phyloP scores from a whole-genome alignment of 192 early-diverging fungal genomes.

The Piromyces finnis region DNA sequence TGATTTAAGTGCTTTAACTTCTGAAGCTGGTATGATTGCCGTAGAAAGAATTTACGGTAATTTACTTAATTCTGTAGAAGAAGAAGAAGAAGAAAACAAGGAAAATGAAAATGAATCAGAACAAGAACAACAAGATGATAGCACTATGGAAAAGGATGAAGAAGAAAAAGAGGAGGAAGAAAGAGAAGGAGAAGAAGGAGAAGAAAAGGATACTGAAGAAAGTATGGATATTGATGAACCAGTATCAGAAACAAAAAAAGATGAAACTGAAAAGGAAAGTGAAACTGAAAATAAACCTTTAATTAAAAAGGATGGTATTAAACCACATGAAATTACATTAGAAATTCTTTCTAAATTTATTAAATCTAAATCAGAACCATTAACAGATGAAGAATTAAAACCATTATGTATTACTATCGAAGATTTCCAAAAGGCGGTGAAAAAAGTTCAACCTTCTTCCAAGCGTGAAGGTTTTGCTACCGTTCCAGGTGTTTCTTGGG shows the following conservation, averaged over 20 bases:
- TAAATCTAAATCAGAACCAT: constrained; percentile 40
- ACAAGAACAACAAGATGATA: background rate
- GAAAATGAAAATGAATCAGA: background rate
- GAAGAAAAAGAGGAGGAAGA: constrained; percentile 12
- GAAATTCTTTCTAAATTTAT: constrained; percentile 48
- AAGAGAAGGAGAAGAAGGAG: background rate
- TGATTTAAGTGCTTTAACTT: constrained; percentile 78
- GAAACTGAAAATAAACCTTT: background rate
- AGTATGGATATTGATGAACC: background rate
- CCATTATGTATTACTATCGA: constrained; percentile 60
- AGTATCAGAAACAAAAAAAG: constrained; percentile 1
- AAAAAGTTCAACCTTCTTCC: constrained; percentile 85
- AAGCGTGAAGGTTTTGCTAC: constrained; percentile 99
- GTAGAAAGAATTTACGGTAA: constrained; percentile 52
- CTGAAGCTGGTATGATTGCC: constrained; percentile 73
- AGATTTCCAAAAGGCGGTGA: constrained; percentile 72
- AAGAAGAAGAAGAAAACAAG: background rate
- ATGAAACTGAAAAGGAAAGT: background rate
- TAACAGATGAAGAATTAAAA: constrained; percentile 65
- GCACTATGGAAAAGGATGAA: background rate
- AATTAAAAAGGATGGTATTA: background rate
- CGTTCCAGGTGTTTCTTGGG: constrained; percentile 88
- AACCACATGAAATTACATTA: background rate
- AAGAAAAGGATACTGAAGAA: too few species aligned
- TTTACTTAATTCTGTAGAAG: constrained; percentile 1